phyloP scores from a whole-genome alignment of 345 rosid species.

The Sonneratia alba region DNA sequence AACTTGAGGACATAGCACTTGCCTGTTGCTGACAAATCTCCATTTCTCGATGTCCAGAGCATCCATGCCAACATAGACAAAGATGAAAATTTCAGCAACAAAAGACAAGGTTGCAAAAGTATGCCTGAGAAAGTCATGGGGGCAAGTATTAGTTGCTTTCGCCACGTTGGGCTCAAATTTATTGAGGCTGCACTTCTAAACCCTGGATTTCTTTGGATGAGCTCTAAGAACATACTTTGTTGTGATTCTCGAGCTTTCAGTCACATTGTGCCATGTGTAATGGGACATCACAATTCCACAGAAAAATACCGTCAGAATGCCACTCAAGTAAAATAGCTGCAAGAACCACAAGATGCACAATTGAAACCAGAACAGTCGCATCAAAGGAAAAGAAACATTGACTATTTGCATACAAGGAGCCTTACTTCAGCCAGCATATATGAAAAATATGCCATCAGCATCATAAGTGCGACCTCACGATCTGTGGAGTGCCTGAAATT shows the following conservation, averaged over 20 bases:
- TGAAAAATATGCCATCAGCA: conserved; percentile 87
- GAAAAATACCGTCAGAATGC: conserved; percentile 26
- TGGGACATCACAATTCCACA: conserved; percentile 27
- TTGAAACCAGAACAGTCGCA: background rate
- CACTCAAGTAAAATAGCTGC: conserved; percentile 24
- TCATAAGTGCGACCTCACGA: conserved; percentile 82
- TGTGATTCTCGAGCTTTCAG: conserved; percentile 23
- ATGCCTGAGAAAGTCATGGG: conserved; percentile 46
- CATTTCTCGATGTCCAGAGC: conserved; percentile 98
- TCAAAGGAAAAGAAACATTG: background rate
- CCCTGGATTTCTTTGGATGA: background rate
- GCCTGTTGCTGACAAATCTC: conserved; percentile 77
- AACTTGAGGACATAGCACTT: background rate
- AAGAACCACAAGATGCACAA: background rate
- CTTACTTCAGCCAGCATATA: conserved; percentile 80
- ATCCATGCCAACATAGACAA: conserved; percentile 98
- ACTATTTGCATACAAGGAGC: conserved; percentile 2
- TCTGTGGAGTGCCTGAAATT: conserved; percentile 79
- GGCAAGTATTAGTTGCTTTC: background rate
- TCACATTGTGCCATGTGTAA: conserved; percentile 27
- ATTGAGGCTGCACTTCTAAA: background rate
- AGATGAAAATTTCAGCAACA: conserved; percentile 86
- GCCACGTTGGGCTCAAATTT: background rate
- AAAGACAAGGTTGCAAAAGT: conserved; percentile 94
- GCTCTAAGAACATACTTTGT: conserved; percentile 13